Evolutionary conservation across 305 asterid species (phyloP).

Genomic region (Euphrasia arctica): DNA sequence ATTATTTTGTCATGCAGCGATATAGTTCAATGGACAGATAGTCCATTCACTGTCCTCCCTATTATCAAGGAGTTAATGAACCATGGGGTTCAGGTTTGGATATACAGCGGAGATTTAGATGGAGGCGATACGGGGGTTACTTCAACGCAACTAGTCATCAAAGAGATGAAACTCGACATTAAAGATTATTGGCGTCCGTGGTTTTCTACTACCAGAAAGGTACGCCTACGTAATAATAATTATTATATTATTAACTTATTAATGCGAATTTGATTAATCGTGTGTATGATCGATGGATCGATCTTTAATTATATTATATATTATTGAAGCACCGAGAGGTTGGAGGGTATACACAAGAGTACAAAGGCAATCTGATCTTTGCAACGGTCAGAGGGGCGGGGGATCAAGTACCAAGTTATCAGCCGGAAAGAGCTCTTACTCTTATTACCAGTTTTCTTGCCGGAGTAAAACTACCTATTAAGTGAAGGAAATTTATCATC

Average conservation of each 20-base stretch:
- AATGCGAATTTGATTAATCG: no score
- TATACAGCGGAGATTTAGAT: conserved; percentile 21
- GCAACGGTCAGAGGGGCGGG: neutral
- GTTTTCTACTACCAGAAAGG: no score
- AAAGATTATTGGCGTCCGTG: neutral
- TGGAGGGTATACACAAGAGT: neutral
- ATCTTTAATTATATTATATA: no score
- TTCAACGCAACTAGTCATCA: neutral
- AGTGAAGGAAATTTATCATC: no score
- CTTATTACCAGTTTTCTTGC: neutral
- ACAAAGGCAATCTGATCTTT: neutral
- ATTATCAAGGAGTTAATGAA: conserved; percentile 52
- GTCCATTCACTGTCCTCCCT: conserved; percentile 49
- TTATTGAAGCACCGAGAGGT: neutral
- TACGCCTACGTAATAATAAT: no score
- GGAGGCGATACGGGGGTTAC: neutral
- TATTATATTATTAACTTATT: no score
- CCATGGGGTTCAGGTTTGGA: conserved; percentile 65
- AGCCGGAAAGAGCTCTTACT: neutral
- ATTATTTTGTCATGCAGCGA: no score
- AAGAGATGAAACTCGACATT: neutral
- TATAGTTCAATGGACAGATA: conserved; percentile 61
- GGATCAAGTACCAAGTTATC: neutral
- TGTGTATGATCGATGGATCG: no score
- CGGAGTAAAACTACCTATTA: neutral